Base-by-base conservation (phyloP, 2,329 filamentous ascomycete genomes). In the Gaeumannomyces tritici region DNA sequence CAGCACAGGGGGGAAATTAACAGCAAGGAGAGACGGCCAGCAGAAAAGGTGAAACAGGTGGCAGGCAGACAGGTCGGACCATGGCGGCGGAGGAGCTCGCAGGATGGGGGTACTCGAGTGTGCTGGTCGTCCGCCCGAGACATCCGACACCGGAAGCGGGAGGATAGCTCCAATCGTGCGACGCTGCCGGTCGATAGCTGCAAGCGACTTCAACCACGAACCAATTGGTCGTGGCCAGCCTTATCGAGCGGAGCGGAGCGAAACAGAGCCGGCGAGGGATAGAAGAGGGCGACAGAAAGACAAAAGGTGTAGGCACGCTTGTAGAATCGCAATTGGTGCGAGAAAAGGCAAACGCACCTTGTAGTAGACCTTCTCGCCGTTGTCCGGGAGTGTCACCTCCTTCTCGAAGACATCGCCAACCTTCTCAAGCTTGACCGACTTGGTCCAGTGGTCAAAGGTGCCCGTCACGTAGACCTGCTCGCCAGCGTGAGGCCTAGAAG, bases 391-490 rank as follows among this genome's bases (percentile, higher is more conserved):
- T 61, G 84, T 79, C 64, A 99, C 91, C 42, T 85, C 85, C 81
- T 96, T 96, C 76, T 89, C 82, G 75, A 96, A 96, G 69, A 82
- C 70, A 66, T 86, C 80, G 72, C 83, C 89, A 55, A 86, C 82
- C 78, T 91, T 91, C 59, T 92, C 87, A 63, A 99, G 83, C 79
- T 89, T 85, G 74, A 93, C 85, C 63, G 86, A 91, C 81, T 95
- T 93, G 68, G 84, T 83, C 95, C 95, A 99, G 78, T 91, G 84
- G 77, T 98, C 93, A 73, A 98, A 98, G 66, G 90, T 93, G 73
- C 95, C 95, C 55, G 93, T 98, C 69, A 98, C 95, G 76, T 89
- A 93, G 74, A 98, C 93, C 73, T 96, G 89, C 68, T 87, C 83
- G 73, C 90, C 93, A 69, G 86, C 80, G 74, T 95, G 88, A 73